These are phyloP conservation scores for Lasiosphaeris hirsuta DNA, from an alignment of 495 filamentous ascomycete species.

Conservation along the genomic window DNA sequence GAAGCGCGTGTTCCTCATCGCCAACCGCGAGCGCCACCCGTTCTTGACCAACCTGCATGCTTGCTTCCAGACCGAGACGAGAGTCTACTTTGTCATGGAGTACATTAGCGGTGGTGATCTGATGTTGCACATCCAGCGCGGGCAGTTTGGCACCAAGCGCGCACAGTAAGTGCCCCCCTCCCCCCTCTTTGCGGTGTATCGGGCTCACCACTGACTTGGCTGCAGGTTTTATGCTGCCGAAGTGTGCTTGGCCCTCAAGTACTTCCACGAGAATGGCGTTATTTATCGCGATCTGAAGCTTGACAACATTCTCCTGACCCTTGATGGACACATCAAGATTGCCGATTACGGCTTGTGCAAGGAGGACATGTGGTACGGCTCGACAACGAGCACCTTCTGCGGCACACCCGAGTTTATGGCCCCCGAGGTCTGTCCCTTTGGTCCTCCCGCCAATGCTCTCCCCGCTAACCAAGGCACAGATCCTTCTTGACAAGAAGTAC, in stretches of 20 bases:
- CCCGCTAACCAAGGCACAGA: conserved; percentile 50
- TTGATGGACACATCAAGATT: conserved; percentile 98
- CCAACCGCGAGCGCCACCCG: conserved; percentile 95
- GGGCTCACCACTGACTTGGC: conserved; percentile 4
- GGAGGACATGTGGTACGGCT: conserved; percentile 99
- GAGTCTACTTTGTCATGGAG: conserved; percentile 99
- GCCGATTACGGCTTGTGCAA: conserved; percentile 98
- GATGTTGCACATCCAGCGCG: conserved; percentile 98
- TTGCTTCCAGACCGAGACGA: conserved; percentile 98
- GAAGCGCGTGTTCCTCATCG: conserved; percentile 94
- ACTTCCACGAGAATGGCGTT: conserved; percentile 99
- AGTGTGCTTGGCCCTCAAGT: conserved; percentile 95
- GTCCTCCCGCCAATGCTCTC: not conserved
- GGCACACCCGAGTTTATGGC: conserved; percentile 99
- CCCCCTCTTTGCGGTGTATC: not conserved
- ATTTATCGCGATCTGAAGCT: conserved; percentile 99
- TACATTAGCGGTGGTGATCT: conserved; percentile 98
- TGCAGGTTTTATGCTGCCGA: conserved; percentile 93
- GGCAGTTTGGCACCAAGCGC: conserved; percentile 90
- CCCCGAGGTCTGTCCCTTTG: conserved; percentile 67
- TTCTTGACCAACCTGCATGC: conserved; percentile 95
- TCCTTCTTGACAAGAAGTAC: conserved; percentile 97
- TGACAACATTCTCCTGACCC: conserved; percentile 93
- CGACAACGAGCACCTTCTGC: conserved; percentile 96
- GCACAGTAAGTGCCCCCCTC: conserved; percentile 69